Conservation (phyloP, 495 filamentous ascomycete genomes). For the Lindgomyces ingoldianus region DNA sequence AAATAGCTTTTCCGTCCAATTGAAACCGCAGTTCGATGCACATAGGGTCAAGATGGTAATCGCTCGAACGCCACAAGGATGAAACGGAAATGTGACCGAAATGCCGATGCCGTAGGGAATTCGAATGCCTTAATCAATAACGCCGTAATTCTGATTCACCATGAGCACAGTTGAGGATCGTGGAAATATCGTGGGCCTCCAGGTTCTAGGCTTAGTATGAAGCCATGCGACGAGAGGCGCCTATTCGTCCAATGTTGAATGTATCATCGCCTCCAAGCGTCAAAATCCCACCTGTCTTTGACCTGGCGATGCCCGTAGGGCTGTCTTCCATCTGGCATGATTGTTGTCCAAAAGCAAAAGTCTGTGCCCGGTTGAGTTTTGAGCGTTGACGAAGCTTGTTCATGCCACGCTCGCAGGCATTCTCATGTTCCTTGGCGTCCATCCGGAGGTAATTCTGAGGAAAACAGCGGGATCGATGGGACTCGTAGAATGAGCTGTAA, state of each 20-base stretch:
- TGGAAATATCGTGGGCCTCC: constrained; percentile 15
- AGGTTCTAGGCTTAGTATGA: constrained; percentile 31
- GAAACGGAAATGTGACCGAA: constrained; percentile 13
- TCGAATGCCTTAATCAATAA: constrained; percentile 31
- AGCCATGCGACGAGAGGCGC: constrained; percentile 37
- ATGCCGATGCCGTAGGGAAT: constrained; percentile 23
- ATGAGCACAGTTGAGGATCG: constrained; percentile 27
- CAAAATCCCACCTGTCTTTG: constrained; percentile 24
- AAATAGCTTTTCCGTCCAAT: not conserved
- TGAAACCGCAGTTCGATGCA: constrained; percentile 7
- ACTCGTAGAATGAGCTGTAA: constrained; percentile 86
- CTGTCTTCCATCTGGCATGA: constrained; percentile 71
- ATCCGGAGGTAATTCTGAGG: constrained; percentile 97
- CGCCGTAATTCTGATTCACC: constrained; percentile 33
- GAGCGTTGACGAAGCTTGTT: constrained; percentile 80
- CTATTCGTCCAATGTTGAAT: constrained; percentile 31
- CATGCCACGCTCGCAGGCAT: constrained; percentile 91
- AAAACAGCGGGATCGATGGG: constrained; percentile 75
- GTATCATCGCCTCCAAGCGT: constrained; percentile 27
- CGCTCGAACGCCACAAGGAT: constrained; percentile 36
- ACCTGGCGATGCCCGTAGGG: constrained; percentile 55
- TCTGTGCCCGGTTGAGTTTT: constrained; percentile 84
- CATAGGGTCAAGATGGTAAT: constrained; percentile 21
- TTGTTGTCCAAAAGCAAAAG: constrained; percentile 85
- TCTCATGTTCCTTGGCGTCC: constrained; percentile 82